These are phyloP conservation scores for Biscogniauxia sp. DNA, from an alignment of 2,329 filamentous ascomycete species.

Conservation along the genomic window DNA sequence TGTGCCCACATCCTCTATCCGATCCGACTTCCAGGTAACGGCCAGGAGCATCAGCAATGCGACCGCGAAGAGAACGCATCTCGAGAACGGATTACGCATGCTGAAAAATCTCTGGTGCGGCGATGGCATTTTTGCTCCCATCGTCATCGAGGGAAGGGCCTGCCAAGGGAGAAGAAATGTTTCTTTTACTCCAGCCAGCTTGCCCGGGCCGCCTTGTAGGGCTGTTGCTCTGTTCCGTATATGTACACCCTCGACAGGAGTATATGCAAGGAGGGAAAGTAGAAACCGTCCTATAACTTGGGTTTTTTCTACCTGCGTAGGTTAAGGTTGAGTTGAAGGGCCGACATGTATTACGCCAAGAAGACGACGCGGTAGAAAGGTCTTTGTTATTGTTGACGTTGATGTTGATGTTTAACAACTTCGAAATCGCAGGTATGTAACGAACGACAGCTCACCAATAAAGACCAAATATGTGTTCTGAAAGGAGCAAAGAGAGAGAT, in stretches of 20 bases:
- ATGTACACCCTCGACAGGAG: background rate
- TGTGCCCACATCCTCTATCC: slow-evolving; percentile 38
- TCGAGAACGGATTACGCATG: slow-evolving; percentile 48
- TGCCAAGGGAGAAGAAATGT: slow-evolving; percentile 18
- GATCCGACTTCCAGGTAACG: slow-evolving; percentile 41
- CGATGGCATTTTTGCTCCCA: slow-evolving; percentile 40
- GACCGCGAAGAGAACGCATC: slow-evolving; percentile 43
- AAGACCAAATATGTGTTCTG: slow-evolving; percentile 11
- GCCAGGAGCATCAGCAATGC: slow-evolving; percentile 42
- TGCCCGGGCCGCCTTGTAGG: slow-evolving; percentile 4
- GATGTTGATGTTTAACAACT: slow-evolving; percentile 7
- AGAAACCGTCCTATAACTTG: slow-evolving; percentile 5
- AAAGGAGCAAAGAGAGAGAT: slow-evolving; percentile 13
- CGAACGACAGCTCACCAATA: slow-evolving; percentile 21
- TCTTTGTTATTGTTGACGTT: slow-evolving; percentile 1
- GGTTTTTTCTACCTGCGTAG: background rate
- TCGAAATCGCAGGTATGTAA: slow-evolving; percentile 19
- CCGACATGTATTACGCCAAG: slow-evolving; percentile 18
- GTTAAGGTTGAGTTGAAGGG: background rate
- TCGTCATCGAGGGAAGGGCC: slow-evolving; percentile 22
- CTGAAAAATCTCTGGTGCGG: slow-evolving; percentile 43
- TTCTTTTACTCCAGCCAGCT: slow-evolving; percentile 16
- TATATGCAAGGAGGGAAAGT: background rate
- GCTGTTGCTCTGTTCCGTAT: slow-evolving; percentile 10
- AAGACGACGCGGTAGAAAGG: slow-evolving; percentile 13